phyloP scores from a whole-genome alignment of 345 rosid species.

The Citrus unshiu region DNA sequence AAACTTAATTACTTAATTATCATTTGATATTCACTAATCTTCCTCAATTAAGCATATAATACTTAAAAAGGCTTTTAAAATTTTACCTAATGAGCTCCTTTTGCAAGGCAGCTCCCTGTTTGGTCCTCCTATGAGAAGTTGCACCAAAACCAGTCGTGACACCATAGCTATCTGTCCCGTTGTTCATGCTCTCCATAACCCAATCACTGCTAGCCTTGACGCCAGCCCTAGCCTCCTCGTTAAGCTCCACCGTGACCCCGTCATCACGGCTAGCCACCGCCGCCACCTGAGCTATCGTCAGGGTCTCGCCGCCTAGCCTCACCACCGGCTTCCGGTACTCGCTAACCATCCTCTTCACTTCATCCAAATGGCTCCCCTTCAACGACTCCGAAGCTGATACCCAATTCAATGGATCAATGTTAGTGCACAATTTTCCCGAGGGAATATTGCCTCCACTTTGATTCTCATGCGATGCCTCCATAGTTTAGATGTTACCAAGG shows the following conservation, averaged over 20 bases:
- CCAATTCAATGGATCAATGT: conserved; percentile 42
- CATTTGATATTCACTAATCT: background rate
- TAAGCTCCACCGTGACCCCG: conserved; percentile 23
- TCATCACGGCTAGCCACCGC: conserved; percentile 22
- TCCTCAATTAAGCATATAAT: background rate
- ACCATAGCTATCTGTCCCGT: conserved; percentile 33
- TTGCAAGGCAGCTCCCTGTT: conserved; percentile 34
- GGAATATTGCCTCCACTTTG: background rate
- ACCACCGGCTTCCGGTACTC: conserved; percentile 34
- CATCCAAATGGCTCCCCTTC: conserved; percentile 49
- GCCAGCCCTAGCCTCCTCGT: conserved; percentile 21
- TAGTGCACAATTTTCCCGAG: background rate
- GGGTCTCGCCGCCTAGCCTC: conserved; percentile 30
- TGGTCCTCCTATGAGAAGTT: conserved; percentile 39
- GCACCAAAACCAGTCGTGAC: conserved; percentile 44
- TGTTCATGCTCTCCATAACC: conserved; percentile 32
- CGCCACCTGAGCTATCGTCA: conserved; percentile 45
- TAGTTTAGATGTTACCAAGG: background rate
- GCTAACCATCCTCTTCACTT: conserved; percentile 37
- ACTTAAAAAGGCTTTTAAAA: background rate
- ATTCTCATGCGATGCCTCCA: conserved; percentile 5
- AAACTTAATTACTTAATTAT: background rate
- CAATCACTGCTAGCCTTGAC: conserved; percentile 41
- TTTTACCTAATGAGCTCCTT: conserved; percentile 37
- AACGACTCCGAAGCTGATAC: conserved; percentile 31